phyloP scores from a whole-genome alignment of 257 asterid species.

The Solanum pennellii region DNA sequence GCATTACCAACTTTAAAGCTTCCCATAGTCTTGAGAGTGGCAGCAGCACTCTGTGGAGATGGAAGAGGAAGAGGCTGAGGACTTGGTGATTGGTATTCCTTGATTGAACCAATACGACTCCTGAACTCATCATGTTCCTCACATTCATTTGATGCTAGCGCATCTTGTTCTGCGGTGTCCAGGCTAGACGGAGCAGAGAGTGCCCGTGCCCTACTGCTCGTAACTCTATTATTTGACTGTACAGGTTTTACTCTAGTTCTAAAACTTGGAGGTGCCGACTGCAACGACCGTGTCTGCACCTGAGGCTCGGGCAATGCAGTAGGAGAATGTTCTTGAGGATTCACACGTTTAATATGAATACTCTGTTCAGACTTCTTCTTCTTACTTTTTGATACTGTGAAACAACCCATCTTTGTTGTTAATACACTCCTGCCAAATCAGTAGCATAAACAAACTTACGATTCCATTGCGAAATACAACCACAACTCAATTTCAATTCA shows the following conservation, averaged over 20 bases:
- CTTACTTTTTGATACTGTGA: conserved; percentile 55
- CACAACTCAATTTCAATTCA: not conserved
- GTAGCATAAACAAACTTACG: not conserved
- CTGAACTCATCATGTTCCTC: conserved; percentile 67
- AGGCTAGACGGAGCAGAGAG: conserved; percentile 79
- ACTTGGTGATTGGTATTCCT: conserved; percentile 49
- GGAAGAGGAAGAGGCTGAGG: conserved; percentile 99
- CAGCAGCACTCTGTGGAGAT: conserved; percentile 38
- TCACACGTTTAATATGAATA: conserved; percentile 28
- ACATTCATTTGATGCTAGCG: conserved; percentile 33
- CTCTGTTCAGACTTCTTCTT: conserved; percentile 60
- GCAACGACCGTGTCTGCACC: conserved; percentile 44
- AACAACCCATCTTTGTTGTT: conserved; percentile 63
- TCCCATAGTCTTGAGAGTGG: conserved; percentile 38
- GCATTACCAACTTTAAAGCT: conserved; percentile 58
- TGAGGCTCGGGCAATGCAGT: conserved; percentile 74
- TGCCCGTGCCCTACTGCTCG: conserved; percentile 42
- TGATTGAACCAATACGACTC: conserved; percentile 51
- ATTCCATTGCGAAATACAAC: not conserved
- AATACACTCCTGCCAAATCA: conserved; percentile 17
- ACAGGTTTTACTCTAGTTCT: conserved; percentile 51
- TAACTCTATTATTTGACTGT: conserved; percentile 19
- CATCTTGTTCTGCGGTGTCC: conserved; percentile 51
- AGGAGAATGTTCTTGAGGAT: conserved; percentile 55
- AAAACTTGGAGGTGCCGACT: conserved; percentile 94